Evolutionary conservation across 2,329 filamentous ascomycete species (phyloP), one percentile per base, ranked within the genome.

Genomic region (Sclerotiophoma versabilis): DNA sequence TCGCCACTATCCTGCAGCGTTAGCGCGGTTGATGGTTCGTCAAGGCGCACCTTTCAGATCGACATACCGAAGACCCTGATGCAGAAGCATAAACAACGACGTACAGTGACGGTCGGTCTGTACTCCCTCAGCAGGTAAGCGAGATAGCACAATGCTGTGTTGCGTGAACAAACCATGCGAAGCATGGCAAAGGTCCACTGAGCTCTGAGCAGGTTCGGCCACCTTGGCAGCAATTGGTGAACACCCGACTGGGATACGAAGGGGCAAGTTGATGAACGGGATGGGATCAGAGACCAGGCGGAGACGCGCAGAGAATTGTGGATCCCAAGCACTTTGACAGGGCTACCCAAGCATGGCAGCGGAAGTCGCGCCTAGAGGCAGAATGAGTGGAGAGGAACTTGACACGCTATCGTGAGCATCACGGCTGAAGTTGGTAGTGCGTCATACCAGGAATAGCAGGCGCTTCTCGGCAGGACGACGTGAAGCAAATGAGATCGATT

Each of bases 321-420:
- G 70, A 54, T 65, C 55, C 47, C 56, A 54, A 64, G 50, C 60
- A 54, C 60, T 58, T 32, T 62, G 59, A 61, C 60, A 57, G 55
- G 64, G 59, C 58, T 59, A 59, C 56, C 53, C 57, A 61, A 47
- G 51, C 54, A 49, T 49, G 39, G 59, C 50, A 58, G 71, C 71
- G 69, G 64, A 68, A 72, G 67, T 71, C 68, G 71, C 70, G 69
- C 64, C 54, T 69, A 63, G 54, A 44, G 38, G 47, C 34, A 25
- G 57, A 60, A 65, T 59, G 59, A 70, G 62, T 72, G 71, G 71
- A 71, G 67, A 60, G 62, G 55, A 63, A 56, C 49, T 66, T 67
- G 65, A 70, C 64, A 73, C 67, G 71, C 70, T 67, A 71, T 70
- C 62, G 68, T 68, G 71, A 71, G 66, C 66, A 70, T 69, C 62